phyloP scores from a whole-genome alignment of 1,139 yeast genomes.

The Yarrowia galli region DNA sequence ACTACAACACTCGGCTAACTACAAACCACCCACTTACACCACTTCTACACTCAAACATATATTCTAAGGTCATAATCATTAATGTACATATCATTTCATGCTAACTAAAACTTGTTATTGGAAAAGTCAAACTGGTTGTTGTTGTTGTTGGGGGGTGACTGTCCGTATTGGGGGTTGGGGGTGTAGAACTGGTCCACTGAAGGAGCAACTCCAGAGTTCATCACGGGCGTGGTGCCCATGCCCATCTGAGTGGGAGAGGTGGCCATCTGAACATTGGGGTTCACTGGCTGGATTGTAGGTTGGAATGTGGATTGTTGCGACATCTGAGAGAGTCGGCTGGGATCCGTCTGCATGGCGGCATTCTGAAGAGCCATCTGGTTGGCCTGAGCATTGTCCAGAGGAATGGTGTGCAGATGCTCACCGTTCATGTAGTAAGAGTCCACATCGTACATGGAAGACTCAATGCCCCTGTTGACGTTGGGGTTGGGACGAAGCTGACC shows the following conservation, averaged over 20 bases:
- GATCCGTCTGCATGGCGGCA: constrained; percentile 29
- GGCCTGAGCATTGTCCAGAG: constrained; percentile 26
- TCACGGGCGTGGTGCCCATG: neutral
- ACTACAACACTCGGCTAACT: no score
- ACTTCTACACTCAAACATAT: neutral
- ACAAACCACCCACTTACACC: no score
- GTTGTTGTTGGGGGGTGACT: constrained; percentile 26
- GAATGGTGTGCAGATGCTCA: constrained; percentile 23
- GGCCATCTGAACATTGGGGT: constrained; percentile 15
- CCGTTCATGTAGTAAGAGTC: constrained; percentile 37
- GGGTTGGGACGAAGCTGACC: constrained; percentile 32
- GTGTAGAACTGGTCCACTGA: constrained; percentile 37
- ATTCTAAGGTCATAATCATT: constrained; percentile 33
- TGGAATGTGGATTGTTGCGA: constrained; percentile 26
- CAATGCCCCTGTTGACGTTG: constrained; percentile 35
- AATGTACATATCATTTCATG: constrained; percentile 33
- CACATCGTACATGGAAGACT: constrained; percentile 38
- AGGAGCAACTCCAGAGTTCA: constrained; percentile 25
- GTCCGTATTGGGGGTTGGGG: constrained; percentile 32
- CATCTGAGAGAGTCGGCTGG: constrained; percentile 22
- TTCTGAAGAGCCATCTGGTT: constrained; percentile 29
- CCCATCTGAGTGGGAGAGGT: constrained; percentile 24
- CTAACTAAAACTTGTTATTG: constrained; percentile 34
- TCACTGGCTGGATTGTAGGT: constrained; percentile 24
- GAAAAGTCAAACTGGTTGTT: constrained; percentile 37